Evolutionary conservation across 1,139 yeast genomes (phyloP).

Genomic region (Sugiyamaella sp.): DNA sequence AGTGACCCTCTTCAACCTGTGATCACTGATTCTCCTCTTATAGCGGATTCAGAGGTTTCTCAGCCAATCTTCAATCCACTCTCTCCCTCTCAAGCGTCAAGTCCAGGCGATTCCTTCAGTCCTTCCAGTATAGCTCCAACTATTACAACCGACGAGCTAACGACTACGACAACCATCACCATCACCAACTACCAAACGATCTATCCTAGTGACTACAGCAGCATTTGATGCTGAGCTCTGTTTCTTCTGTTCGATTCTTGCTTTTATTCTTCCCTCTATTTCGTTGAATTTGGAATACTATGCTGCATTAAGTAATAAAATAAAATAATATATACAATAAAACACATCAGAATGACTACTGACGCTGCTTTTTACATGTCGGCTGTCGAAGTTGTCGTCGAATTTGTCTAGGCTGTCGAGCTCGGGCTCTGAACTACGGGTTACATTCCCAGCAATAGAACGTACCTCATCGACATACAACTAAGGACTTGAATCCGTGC

Average conservation of each 20-base stretch:
- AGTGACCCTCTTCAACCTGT: neutral
- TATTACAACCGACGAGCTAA: constrained; percentile 15
- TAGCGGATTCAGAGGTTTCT: too few relatives aligned
- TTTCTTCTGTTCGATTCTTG: neutral
- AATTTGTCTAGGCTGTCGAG: too few relatives aligned
- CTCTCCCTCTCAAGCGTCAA: too few relatives aligned
- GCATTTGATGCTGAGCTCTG: neutral
- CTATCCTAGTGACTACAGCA: neutral
- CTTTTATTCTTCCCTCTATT: neutral
- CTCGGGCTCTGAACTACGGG: too few relatives aligned
- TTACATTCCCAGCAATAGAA: too few relatives aligned
- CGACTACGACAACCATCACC: constrained; percentile 23
- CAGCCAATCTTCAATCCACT: neutral
- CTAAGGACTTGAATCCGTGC: constrained; percentile 1
- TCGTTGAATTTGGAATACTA: neutral
- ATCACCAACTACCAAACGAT: constrained; percentile 20
- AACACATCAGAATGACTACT: neutral
- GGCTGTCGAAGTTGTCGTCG: too few relatives aligned
- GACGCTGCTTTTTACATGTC: neutral
- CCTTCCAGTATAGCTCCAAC: too few relatives aligned
- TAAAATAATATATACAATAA: constrained; percentile 11
- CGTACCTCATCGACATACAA: neutral
- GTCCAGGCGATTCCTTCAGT: too few relatives aligned
- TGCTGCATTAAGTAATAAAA: constrained; percentile 9
- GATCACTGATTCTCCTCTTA: neutral